Evolutionary conservation across 176 grass and related monocot species (phyloP), one percentile per base, ranked within the genome.

Genomic region (Avena atlantica): DNA sequence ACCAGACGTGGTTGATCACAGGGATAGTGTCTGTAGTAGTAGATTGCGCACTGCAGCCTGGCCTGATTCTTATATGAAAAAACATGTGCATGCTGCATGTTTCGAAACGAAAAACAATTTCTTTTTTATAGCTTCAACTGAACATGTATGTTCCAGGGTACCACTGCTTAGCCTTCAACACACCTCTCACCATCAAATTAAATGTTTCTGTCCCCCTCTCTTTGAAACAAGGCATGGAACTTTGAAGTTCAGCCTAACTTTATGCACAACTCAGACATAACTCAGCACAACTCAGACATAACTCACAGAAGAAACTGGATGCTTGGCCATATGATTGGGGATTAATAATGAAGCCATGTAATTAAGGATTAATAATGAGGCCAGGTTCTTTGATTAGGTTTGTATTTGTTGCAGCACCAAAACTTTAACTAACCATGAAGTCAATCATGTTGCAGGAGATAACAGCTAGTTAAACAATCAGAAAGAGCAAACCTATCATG

Each of bases 291-390:
- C 31, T 34, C 31, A 34, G 31, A 34, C 31, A 34, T 34, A 61
- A 62, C 59, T 5, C 1, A 14, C 6, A 45, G 44, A 44, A 44
- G 34, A 79, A 79, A 44, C 56, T 40, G 17, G 36, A 21, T 20
- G 12, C 12, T 42, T 2, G 4, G 0, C 20, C 79, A 81, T 34
- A 19, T 81, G 29, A 52, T 48, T 67, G 12, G 45, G 47, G 25
- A 68, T 68, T 80, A 45, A 48, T 44, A 27, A 63, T 80, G n/a
- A 62, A 60, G 1, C 27, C 78, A 80, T 63, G n/a, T 80, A 48
- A 48, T 42, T 64, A 63, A 40, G 40, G 14, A 25, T 64, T 52
- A 13, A 52, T 65, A 34, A 66, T 81, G 10, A 66, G 8, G 59
- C 72, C 10, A 52, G 45, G 27, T 36, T 67, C 24, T 68, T 49